Evolutionary conservation across 306 rosid genomes (phyloP), one percentile per base, ranked within the genome.

Genomic region (Delonix regia): DNA sequence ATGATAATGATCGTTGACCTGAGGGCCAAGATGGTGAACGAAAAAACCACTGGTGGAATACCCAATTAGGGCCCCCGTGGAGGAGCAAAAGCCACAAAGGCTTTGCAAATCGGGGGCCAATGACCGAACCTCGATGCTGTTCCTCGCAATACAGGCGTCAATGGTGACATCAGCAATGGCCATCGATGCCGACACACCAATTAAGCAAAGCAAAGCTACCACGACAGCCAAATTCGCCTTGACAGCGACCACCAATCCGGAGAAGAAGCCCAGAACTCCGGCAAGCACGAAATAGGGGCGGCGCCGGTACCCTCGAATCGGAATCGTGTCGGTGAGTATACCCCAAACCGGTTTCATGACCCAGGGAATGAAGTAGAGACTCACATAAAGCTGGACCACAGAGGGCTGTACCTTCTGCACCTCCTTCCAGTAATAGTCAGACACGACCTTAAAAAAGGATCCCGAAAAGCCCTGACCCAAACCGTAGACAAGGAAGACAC

Each of bases 351-450:
- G 97, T 67, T 90, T 92, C 78, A 92, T 78, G 42, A 92, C 30
- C 96, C 93, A 92, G 0, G 96, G 96, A 39, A 92, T 87, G 80
- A 80, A 75, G 85, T 87, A 92, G 19, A 92, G 42, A 1, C 90
- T 90, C 0, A 76, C 70, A 44, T 83, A 92, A 56, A 88, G 78
- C 63, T 92, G 97, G 0, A 88, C 93, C 0, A 78, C 57, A 0
- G 93, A 90, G 14, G 97, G 97, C 42, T 89, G 92, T 0, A 90
- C 49, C 34, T 82, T 85, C 69, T 88, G 92, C 3, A 92, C 85
- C 78, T 92, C 97, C 78, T 92, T 92, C 97, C 97, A 92, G 73
- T 90, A 92, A 64, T 86, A 92, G 19, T 92, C 97, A 0, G 89
- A 15, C 9, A 82, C 92, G 0, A 92, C 88, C 51, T 33, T 87